Base-by-base conservation (phyloP, 2,329 filamentous ascomycete species). In the Hypoxylon sp. region DNA sequence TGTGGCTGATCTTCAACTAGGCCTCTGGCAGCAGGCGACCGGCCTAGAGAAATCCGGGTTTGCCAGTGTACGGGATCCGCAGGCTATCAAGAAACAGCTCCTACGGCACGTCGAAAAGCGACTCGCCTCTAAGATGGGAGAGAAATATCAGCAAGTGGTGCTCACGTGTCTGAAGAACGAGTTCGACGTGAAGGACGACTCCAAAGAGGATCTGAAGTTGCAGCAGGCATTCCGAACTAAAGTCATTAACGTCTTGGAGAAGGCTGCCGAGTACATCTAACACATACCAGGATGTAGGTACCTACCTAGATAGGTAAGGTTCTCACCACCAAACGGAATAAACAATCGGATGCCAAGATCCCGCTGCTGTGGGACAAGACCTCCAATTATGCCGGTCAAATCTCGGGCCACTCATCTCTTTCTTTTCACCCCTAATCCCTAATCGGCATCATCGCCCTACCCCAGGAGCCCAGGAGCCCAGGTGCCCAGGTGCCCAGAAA, bases 21-120 rank as follows among this genome's bases (percentile, higher is more conserved):
- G 61, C 4, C 56, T 64, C 32, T 56, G 52, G 61, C 56, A 59
- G 15, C 52, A 59, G 32, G 56, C 60, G 11, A 56, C 55, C 4
- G 44, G 60, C 24, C 41, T 64, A 1, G 61, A 57, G 20, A 64
- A 59, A 30, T 64, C 52, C 6, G 61, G 52, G 7, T 64, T 57
- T 17, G 37, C 44, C 34, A 60, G 46, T 8, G 52, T 64, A 22
- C 41, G 56, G 3, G 56, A 60, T 57, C 52, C 56, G 6, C 43
- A 64, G 10, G 34, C 47, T 6, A 64, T 64, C 30, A 60, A 56
- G 48, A 64, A 54, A 19, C 56, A 60, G 17, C 49, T 57, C 15
- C n/a, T 60, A 10, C 47, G 54, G 19, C 49, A 61, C 19, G 56
- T 39, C 17, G 57, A 60, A 37, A 57, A 57, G 39, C 48, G 56